Conservation (phyloP, 2,329 filamentous ascomycete species). For the Trichoderma sp. region DNA sequence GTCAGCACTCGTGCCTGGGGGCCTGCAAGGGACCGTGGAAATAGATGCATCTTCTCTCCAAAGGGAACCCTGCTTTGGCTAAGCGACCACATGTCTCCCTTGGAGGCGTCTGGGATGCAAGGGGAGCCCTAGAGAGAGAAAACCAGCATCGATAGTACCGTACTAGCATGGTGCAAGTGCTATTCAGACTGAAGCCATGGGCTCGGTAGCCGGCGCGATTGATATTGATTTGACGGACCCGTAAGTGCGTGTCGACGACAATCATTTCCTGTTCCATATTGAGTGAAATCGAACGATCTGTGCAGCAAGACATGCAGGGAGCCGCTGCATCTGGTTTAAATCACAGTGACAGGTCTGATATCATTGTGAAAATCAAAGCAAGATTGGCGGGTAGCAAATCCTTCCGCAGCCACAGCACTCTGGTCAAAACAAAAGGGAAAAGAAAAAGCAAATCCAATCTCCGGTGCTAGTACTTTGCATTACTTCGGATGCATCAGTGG, state of each 20-base stretch:
- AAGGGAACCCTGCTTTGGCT: background rate
- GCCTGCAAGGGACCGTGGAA: background rate
- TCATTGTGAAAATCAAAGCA: background rate
- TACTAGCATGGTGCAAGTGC: background rate
- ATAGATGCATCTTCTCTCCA: background rate
- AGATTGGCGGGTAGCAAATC: background rate
- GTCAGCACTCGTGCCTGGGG: background rate
- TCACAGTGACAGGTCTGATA: constrained; percentile 3
- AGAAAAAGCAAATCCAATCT: background rate
- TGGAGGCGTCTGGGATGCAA: background rate
- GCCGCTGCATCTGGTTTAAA: background rate
- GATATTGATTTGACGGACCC: background rate
- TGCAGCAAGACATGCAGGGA: background rate
- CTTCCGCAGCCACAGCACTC: background rate
- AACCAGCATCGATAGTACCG: background rate
- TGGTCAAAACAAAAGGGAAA: background rate
- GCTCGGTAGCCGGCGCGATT: constrained; percentile 10
- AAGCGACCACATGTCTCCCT: constrained; percentile 1
- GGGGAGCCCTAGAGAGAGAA: background rate
- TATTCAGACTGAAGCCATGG: background rate
- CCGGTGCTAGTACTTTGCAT: background rate
- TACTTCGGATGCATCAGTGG: background rate
- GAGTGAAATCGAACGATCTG: constrained; percentile 6
- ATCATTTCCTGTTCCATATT: background rate
- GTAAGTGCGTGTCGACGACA: background rate